Conservation (phyloP, 2,329 filamentous ascomycete species). For the Fusarium hostae region DNA sequence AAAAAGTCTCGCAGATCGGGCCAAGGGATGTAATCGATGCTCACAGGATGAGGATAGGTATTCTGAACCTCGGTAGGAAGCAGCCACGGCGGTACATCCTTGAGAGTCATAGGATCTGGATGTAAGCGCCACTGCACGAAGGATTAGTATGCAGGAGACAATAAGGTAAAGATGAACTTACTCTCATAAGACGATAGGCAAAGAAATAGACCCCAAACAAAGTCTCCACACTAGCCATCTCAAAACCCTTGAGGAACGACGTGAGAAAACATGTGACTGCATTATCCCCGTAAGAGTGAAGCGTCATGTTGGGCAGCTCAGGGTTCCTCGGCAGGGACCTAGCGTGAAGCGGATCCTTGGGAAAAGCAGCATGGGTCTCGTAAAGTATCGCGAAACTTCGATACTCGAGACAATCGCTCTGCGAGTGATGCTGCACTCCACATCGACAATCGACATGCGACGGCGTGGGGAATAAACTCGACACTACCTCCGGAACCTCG, state of each 20-base stretch:
- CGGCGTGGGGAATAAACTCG: slow-evolving; percentile 21
- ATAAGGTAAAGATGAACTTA: neutral
- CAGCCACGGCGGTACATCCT: slow-evolving; percentile 37
- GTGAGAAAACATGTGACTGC: slow-evolving; percentile 37
- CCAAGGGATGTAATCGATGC: slow-evolving; percentile 43
- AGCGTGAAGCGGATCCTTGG: slow-evolving; percentile 31
- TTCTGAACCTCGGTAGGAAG: slow-evolving; percentile 40
- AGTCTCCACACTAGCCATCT: slow-evolving; percentile 39
- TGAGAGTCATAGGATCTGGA: slow-evolving; percentile 36
- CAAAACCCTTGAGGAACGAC: slow-evolving; percentile 39
- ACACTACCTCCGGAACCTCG: slow-evolving; percentile 6
- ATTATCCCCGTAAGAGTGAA: slow-evolving; percentile 40
- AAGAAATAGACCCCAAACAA: slow-evolving; percentile 42
- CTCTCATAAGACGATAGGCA: slow-evolving; percentile 40
- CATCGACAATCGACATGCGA: slow-evolving; percentile 42
- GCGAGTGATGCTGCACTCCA: slow-evolving; percentile 40
- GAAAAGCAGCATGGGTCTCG: slow-evolving; percentile 39
- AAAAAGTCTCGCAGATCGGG: slow-evolving; percentile 40
- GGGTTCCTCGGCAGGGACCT: slow-evolving; percentile 40
- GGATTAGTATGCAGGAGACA: neutral
- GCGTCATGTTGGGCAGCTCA: slow-evolving; percentile 36
- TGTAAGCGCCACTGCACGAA: slow-evolving; percentile 38
- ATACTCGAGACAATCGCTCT: slow-evolving; percentile 40
- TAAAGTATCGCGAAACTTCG: slow-evolving; percentile 42
- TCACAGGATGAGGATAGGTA: slow-evolving; percentile 38